These are phyloP conservation scores for Tetracladium marchalianum DNA, from an alignment of 495 filamentous ascomycete genomes.

Conservation along the genomic window DNA sequence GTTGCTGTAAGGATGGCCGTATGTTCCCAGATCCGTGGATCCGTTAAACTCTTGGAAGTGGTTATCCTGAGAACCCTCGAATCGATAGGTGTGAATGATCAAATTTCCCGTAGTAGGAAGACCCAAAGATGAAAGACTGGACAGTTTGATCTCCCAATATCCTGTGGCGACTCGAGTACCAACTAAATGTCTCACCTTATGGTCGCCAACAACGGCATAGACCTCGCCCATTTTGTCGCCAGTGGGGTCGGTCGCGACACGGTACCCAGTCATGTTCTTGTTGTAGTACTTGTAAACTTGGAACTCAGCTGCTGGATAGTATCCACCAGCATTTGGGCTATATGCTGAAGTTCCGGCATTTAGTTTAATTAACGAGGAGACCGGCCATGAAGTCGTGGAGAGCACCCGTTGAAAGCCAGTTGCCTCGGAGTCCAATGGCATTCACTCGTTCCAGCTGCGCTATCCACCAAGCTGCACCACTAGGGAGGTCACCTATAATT, in stretches of 20 bases:
- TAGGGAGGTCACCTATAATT: too few relatives aligned
- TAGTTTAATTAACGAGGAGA: constrained; percentile 23
- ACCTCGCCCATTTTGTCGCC: constrained; percentile 25
- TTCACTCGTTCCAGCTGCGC: constrained; percentile 28
- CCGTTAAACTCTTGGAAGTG: constrained; percentile 23
- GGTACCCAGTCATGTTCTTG: constrained; percentile 27
- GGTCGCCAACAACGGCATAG: constrained; percentile 18
- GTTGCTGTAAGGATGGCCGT: constrained; percentile 23
- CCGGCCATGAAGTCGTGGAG: constrained; percentile 30
- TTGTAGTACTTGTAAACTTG: constrained; percentile 36
- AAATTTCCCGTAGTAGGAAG: constrained; percentile 20
- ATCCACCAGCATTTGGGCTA: constrained; percentile 5
- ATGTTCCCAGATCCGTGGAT: constrained; percentile 23
- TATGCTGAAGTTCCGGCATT: constrained; percentile 13
- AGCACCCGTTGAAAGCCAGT: constrained; percentile 24
- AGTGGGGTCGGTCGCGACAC: constrained; percentile 20
- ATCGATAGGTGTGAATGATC: constrained; percentile 24
- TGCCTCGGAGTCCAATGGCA: constrained; percentile 27
- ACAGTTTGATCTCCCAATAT: constrained; percentile 23
- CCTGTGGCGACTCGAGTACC: constrained; percentile 20
- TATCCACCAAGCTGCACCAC: constrained; percentile 34
- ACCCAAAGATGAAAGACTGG: constrained; percentile 20
- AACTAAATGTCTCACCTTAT: constrained; percentile 21
- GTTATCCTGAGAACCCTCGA: background rate
- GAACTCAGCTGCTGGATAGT: constrained; percentile 20